Percentiles rank a stretch among this genome's conserved stretches.
phyloP scores from a whole-genome alignment of 1,284 basidiomycete species.

The Sporisorium sorghi region DNA sequence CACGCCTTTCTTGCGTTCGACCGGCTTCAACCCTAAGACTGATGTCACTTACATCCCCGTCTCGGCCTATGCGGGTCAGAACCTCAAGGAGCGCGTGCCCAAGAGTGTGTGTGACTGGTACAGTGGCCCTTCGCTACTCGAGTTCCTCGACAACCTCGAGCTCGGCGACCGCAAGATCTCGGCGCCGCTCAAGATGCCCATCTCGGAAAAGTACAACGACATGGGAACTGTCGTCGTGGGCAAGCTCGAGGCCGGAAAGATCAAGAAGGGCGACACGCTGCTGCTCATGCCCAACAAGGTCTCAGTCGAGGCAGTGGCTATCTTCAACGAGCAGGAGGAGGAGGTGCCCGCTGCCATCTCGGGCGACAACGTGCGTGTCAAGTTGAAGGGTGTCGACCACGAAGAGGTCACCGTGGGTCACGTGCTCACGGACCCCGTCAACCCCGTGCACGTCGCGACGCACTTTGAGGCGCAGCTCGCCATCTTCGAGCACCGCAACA shows the following conservation, averaged over 20 bases:
- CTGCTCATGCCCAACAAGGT: slow-evolving; percentile 67
- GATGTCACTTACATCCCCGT: slow-evolving; percentile 67
- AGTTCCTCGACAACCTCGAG: slow-evolving; percentile 62
- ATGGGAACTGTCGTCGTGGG: slow-evolving; percentile 69
- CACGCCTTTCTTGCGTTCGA: slow-evolving; percentile 63
- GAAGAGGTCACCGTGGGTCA: slow-evolving; percentile 66
- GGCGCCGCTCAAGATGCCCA: slow-evolving; percentile 68
- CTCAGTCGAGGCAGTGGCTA: slow-evolving; percentile 60
- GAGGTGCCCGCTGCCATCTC: slow-evolving; percentile 69
- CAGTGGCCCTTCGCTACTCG: slow-evolving; percentile 61
- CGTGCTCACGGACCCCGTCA: slow-evolving; percentile 61
- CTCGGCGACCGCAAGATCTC: slow-evolving; percentile 66
- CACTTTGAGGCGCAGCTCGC: slow-evolving; percentile 69
- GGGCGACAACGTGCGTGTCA: slow-evolving; percentile 69
- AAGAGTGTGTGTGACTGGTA: slow-evolving; percentile 63
- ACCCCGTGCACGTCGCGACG: slow-evolving; percentile 65
- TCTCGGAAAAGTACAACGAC: slow-evolving; percentile 69
- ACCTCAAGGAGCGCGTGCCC: slow-evolving; percentile 66
- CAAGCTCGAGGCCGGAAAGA: slow-evolving; percentile 67
- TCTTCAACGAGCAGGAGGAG: slow-evolving; percentile 68
- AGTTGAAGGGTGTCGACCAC: slow-evolving; percentile 66
- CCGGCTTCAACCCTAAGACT: slow-evolving; percentile 69
- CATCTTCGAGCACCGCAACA: slow-evolving; percentile 68
- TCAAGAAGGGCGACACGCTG: slow-evolving; percentile 63
- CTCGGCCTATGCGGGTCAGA: slow-evolving; percentile 67